Base-by-base conservation (phyloP, 768 basidiomycete species). In the Leucocoprinus leucothites region DNA sequence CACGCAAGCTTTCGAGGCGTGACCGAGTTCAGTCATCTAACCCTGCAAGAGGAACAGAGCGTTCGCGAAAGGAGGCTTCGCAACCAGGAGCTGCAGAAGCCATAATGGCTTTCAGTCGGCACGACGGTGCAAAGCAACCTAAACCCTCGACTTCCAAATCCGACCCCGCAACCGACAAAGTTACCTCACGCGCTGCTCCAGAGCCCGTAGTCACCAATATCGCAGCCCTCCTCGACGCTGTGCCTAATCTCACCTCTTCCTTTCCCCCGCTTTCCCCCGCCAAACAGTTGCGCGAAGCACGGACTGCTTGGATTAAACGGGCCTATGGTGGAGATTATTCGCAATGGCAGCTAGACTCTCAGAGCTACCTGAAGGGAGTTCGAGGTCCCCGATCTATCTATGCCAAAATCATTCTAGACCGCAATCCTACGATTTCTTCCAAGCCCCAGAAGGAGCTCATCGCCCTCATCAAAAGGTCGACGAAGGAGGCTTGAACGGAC, bases 141-240 rank as follows among this genome's bases (percentile, higher is more conserved):
- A 11, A 3, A 22, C 6, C 19, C 43, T 42, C 13, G 6, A 21
- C n/a, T 21, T 42, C 21, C 40, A 42, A 42, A 42, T 3, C n/a
- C 1, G 9, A 14, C 8, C 40, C 28, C 18, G 25, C 16, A 26
- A 43, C 26, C 22, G 28, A 40, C 21, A 19, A 35, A 13, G 42
- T 18, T 31, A 8, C n/a, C 70, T 2, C 64, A 65, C 40, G 58
- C 70, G 57, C 56, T 16, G 57, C 58, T 24, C 66, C 67, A 3
- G 64, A 68, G 42, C 25, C 45, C 14, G 50, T 62, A 34, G 59
- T 67, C 11, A 58, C 58, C 38, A 58, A 67, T 25, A 62, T 72
- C 31, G 61, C 63, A 6, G 60, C 59, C 16, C 14, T 67, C 2
- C 67, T 73, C 48, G 54, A 57, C 24, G 28, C 22, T 19, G 49